Conservation (phyloP, 257 asterid genomes). For the Coffea eugenioides region DNA sequence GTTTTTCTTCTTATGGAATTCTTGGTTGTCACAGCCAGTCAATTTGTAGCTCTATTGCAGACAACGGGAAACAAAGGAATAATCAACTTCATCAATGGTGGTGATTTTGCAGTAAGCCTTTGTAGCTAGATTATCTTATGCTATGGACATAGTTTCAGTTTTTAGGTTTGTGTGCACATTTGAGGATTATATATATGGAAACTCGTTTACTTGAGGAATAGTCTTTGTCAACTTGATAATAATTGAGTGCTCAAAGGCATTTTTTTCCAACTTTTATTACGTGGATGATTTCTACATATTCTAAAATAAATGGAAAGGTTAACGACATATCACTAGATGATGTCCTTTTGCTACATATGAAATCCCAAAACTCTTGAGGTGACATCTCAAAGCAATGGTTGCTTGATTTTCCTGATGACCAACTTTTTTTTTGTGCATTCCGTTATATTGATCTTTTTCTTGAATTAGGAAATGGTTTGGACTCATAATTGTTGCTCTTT, state of each 20-base stretch:
- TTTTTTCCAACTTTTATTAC: not conserved
- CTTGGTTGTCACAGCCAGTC: slow-evolving; percentile 62
- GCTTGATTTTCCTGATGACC: not conserved
- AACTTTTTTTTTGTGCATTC: not conserved
- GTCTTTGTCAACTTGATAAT: not conserved
- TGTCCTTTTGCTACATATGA: not conserved
- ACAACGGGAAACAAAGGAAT: slow-evolving; percentile 66
- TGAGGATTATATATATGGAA: not conserved
- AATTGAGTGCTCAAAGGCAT: not conserved
- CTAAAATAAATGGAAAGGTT: not conserved
- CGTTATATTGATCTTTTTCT: not conserved
- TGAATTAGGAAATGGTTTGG: not conserved
- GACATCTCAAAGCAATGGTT: not conserved
- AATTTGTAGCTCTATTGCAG: slow-evolving; percentile 59
- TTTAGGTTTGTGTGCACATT: not conserved
- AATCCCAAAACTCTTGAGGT: not conserved
- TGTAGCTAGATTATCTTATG: not conserved
- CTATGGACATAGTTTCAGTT: not conserved
- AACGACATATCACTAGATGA: not conserved
- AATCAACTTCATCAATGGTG: slow-evolving; percentile 70
- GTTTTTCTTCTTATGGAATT: slow-evolving; percentile 76
- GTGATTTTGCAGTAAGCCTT: slow-evolving; percentile 68
- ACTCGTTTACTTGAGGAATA: not conserved
- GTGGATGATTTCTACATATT: not conserved
- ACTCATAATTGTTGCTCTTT: slow-evolving; percentile 9